A percentile compares a stretch with the other conserved stretches of the same genome.
phyloP scores from a whole-genome alignment of 2,329 filamentous ascomycete genomes.

The Fusarium keratoplasticum region DNA sequence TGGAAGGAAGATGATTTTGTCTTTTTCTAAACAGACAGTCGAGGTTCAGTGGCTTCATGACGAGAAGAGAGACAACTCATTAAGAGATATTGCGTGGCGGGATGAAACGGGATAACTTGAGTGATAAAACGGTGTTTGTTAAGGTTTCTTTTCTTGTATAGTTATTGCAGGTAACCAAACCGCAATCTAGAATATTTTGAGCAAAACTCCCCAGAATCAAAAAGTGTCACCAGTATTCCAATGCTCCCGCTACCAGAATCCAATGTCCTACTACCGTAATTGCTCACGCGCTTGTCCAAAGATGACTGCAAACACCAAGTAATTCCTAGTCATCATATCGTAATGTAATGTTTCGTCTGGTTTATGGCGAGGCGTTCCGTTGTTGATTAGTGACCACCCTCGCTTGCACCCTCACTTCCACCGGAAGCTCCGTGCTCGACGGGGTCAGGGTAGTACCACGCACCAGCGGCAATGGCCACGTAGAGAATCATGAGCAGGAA shows the following conservation, averaged over 20 bases:
- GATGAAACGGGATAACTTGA: background rate
- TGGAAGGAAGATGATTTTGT: constrained; percentile 62
- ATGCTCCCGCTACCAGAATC: constrained; percentile 2
- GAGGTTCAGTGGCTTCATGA: background rate
- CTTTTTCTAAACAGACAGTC: constrained; percentile 36
- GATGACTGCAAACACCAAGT: constrained; percentile 6
- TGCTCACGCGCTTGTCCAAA: background rate
- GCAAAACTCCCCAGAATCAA: background rate
- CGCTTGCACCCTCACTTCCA: constrained; percentile 9
- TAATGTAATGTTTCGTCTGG: background rate
- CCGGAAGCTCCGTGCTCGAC: constrained; percentile 6
- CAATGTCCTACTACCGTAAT: background rate
- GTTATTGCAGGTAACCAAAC: background rate
- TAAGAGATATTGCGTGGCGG: background rate
- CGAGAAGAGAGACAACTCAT: background rate
- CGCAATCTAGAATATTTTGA: background rate
- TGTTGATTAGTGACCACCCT: constrained; percentile 23
- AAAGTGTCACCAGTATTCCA: background rate
- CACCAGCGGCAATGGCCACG: constrained; percentile 69
- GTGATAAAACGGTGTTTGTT: constrained; percentile 3
- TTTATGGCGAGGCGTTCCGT: background rate
- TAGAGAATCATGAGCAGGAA: constrained; percentile 79
- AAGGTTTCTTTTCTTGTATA: constrained; percentile 8
- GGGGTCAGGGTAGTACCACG: constrained; percentile 66
- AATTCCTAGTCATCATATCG: constrained; percentile 18